Conservation (phyloP, 495 filamentous ascomycete species). For the Cenococcum geophilum region DNA sequence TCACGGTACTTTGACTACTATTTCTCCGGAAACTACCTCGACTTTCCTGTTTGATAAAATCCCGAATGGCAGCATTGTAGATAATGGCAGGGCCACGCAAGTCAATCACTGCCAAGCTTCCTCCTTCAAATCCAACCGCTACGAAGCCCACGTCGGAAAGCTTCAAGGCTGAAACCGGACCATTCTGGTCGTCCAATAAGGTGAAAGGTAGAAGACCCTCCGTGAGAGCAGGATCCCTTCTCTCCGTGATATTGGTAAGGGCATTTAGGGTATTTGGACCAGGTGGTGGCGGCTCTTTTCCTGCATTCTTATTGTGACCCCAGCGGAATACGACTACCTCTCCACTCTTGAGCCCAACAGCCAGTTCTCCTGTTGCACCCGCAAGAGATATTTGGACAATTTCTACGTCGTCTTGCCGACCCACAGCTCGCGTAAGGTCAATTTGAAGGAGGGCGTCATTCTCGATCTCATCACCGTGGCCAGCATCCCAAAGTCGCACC, state of each 20-base stretch:
- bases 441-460: slow-evolving; percentile 76
- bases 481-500: slow-evolving; percentile 81
- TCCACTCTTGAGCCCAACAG: slow-evolving; percentile 69
- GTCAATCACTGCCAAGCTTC: slow-evolving; percentile 73
- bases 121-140: slow-evolving; percentile 74
- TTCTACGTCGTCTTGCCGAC: slow-evolving; percentile 68
- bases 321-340: slow-evolving; percentile 85
- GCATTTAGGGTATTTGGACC: slow-evolving; percentile 48
- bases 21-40: slow-evolving; percentile 58
- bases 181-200: slow-evolving; percentile 74
- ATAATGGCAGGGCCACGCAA: slow-evolving; percentile 86
- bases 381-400: slow-evolving; percentile 70
- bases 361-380: slow-evolving; percentile 73
- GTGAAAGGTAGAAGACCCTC: slow-evolving; percentile 77
- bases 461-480: slow-evolving; percentile 87
- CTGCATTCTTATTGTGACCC: slow-evolving; percentile 63
- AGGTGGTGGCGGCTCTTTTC: slow-evolving; percentile 49
- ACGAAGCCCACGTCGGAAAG: slow-evolving; percentile 90
- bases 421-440: slow-evolving; percentile 77
- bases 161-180: slow-evolving; percentile 67
- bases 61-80: slow-evolving; percentile 58
- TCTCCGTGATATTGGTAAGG: slow-evolving; percentile 64
- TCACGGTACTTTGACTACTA: slow-evolving; percentile 42
- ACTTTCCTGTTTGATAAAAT: slow-evolving; percentile 65
- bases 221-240: slow-evolving; percentile 71